These are phyloP conservation scores for Neolentinus lepideus DNA, from an alignment of 1,284 basidiomycete species.

Conservation along the genomic window DNA sequence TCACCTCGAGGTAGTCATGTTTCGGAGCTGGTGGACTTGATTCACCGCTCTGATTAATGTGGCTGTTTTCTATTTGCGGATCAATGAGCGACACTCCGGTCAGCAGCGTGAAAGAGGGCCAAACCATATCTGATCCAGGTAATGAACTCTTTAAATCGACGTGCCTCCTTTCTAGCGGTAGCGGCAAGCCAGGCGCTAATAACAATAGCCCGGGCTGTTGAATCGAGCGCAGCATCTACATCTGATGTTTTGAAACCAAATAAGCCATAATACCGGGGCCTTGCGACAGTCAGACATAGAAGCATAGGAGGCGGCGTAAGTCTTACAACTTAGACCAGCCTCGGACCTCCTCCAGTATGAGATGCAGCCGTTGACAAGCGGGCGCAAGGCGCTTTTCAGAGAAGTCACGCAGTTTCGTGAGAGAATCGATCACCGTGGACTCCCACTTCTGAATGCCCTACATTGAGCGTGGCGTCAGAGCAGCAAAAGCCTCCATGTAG, in stretches of 20 bases:
- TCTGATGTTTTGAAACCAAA: constrained; percentile 48
- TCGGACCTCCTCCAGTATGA: constrained; percentile 66
- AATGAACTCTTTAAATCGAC: constrained; percentile 70
- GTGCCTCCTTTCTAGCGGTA: constrained; percentile 55
- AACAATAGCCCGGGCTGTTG: constrained; percentile 49
- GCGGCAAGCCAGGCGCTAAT: constrained; percentile 62
- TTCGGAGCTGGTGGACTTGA: constrained; percentile 38
- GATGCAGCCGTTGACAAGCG: constrained; percentile 66
- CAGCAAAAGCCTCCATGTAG: constrained; percentile 5
- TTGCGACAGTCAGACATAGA: constrained; percentile 6
- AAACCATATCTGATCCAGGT: constrained; percentile 70
- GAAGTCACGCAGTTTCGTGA: constrained; percentile 65
- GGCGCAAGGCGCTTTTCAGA: constrained; percentile 62
- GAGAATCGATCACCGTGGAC: constrained; percentile 56
- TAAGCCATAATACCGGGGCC: constrained; percentile 19
- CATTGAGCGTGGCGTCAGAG: constrained; percentile 3
- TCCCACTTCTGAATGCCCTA: constrained; percentile 79
- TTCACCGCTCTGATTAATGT: constrained; percentile 21
- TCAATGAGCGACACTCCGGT: background rate
- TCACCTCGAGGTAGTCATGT: constrained; percentile 74
- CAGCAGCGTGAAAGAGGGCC: constrained; percentile 9
- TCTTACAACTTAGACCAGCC: constrained; percentile 72
- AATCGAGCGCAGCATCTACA: constrained; percentile 42
- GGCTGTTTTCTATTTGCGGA: constrained; percentile 9
- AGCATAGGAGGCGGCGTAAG: constrained; percentile 2